Conservation (phyloP, 495 filamentous ascomycete genomes). For the Daldinia childiae region DNA sequence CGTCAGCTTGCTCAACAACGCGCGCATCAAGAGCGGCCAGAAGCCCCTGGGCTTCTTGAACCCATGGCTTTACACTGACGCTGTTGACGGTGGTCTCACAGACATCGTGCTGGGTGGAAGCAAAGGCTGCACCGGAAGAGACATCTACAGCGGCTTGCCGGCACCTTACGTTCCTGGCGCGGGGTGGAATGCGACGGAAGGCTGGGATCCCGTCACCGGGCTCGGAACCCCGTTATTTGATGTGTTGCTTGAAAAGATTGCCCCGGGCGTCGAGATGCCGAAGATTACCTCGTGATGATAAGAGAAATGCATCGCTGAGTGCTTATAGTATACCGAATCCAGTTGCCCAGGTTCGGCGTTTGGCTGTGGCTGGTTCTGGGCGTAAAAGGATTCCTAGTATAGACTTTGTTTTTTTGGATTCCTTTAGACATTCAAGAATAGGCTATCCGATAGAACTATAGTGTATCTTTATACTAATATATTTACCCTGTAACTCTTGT, state of each 20-base stretch:
- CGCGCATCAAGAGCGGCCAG: constrained; percentile 58
- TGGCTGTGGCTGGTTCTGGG: no score
- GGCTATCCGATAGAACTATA: no score
- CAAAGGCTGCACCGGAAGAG: constrained; percentile 59
- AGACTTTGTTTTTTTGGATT: no score
- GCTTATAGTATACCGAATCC: background rate
- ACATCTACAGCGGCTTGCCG: constrained; percentile 38
- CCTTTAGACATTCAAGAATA: no score
- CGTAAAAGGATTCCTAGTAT: no score
- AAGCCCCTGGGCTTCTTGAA: constrained; percentile 70
- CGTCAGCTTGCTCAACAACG: constrained; percentile 66
- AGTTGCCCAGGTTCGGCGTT: no score
- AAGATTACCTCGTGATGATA: constrained; percentile 7
- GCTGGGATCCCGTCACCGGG: constrained; percentile 59
- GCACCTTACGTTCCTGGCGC: constrained; percentile 60
- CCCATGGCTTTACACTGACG: constrained; percentile 67
- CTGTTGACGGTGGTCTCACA: constrained; percentile 57
- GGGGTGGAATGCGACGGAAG: constrained; percentile 67
- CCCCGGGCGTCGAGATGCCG: constrained; percentile 22
- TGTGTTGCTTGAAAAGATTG: constrained; percentile 42
- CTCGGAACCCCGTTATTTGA: constrained; percentile 51
- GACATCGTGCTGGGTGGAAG: constrained; percentile 67
- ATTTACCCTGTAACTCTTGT: background rate
- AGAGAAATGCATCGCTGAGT: background rate
- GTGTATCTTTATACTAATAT: no score